A percentile compares a stretch with the other conserved stretches of the same genome.
These are phyloP conservation scores for Glutinoglossum americanum DNA, from an alignment of 495 filamentous ascomycete genomes.

Conservation along the genomic window DNA sequence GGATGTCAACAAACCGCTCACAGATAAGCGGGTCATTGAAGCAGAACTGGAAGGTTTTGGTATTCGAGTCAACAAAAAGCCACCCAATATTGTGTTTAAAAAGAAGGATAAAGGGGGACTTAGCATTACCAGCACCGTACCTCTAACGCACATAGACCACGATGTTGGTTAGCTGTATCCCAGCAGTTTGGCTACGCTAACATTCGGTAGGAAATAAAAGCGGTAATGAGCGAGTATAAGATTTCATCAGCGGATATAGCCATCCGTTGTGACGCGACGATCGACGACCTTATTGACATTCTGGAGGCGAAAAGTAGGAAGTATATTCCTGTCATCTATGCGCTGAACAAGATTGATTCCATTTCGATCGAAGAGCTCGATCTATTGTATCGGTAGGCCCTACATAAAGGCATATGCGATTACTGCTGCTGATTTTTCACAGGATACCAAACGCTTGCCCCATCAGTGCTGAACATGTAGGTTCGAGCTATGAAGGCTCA, in stretches of 20 bases:
- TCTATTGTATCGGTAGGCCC: conserved; percentile 47
- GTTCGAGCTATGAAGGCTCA: not conserved
- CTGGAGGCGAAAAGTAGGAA: conserved; percentile 85
- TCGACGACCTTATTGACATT: conserved; percentile 86
- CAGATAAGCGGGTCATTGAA: conserved; percentile 93
- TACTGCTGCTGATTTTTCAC: not conserved
- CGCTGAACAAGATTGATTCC: conserved; percentile 95
- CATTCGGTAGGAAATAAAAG: conserved; percentile 58
- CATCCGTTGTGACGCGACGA: conserved; percentile 85
- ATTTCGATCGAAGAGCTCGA: conserved; percentile 96
- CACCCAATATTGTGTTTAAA: conserved; percentile 92
- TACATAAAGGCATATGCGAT: not conserved
- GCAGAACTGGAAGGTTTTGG: conserved; percentile 94
- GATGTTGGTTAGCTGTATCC: conserved; percentile 29
- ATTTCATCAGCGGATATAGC: conserved; percentile 95
- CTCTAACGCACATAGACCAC: conserved; percentile 75
- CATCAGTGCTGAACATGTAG: conserved; percentile 73
- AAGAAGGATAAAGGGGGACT: conserved; percentile 99
- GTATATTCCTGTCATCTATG: conserved; percentile 96
- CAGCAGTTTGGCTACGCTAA: conserved; percentile 8
- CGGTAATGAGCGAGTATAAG: conserved; percentile 90
- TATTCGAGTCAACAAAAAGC: conserved; percentile 91
- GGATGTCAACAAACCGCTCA: conserved; percentile 94
- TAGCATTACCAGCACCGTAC: conserved; percentile 79
- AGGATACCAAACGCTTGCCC: conserved; percentile 82